phyloP scores from a whole-genome alignment of 768 basidiomycete genomes.

The Boletus rubropictus region DNA sequence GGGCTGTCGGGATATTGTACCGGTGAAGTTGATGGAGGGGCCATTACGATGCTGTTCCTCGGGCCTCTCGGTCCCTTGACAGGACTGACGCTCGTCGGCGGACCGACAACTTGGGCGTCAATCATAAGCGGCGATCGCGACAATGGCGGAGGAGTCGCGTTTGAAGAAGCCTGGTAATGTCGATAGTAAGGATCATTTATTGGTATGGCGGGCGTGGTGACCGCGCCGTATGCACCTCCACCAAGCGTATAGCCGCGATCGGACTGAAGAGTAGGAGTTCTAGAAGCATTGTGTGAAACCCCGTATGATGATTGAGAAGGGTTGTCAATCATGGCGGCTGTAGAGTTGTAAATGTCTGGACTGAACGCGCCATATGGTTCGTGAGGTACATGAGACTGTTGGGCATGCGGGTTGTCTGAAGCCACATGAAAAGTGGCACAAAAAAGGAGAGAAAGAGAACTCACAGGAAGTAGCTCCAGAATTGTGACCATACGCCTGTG shows the following conservation, averaged over 20 bases:
- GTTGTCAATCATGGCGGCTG: constrained; percentile 14
- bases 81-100: constrained; percentile 32
- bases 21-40: constrained; percentile 16
- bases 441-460: constrained; percentile 18
- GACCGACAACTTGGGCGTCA: constrained; percentile 33
- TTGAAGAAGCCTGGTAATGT: constrained; percentile 16
- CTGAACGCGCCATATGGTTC: constrained; percentile 45
- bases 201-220: constrained; percentile 39
- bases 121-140: constrained; percentile 35
- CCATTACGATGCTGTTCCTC: constrained; percentile 22
- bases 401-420: constrained; percentile 50
- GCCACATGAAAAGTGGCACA: constrained; percentile 1
- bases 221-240: constrained; percentile 51
- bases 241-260: constrained; percentile 55
- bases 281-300: constrained; percentile 9
- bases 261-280: constrained; percentile 22
- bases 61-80: constrained; percentile 40
- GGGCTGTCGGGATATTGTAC: constrained; percentile 48
- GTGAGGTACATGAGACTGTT: constrained; percentile 47
- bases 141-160: constrained; percentile 27
- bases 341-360: constrained; percentile 37
- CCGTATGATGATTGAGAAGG: constrained; percentile 15
- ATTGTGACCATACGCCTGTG: constrained; percentile 46
- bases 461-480: constrained; percentile 51
- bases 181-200: constrained; percentile 31